A percentile compares a stretch with the other conserved stretches of the same genome.
phyloP scores from a whole-genome alignment of 2,329 filamentous ascomycete species.

The Fusarium sp. region DNA sequence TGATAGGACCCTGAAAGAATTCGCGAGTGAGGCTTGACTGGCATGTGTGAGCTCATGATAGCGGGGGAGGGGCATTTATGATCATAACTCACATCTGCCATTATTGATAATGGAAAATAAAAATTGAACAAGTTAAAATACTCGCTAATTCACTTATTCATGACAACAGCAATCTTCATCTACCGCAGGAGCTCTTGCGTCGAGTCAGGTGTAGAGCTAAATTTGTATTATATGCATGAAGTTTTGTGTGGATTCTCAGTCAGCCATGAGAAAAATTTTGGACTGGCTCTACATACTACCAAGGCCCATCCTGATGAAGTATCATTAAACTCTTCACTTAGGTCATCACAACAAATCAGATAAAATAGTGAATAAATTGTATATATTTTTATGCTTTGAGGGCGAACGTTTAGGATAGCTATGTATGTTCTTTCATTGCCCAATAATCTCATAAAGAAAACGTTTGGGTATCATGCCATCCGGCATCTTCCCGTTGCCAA shows the following conservation, averaged over 20 bases:
- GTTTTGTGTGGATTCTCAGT: constrained; percentile 39
- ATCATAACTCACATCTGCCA: constrained; percentile 27
- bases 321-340: neutral
- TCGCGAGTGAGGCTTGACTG: constrained; percentile 43
- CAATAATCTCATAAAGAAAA: constrained; percentile 10
- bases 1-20: constrained; percentile 64
- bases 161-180: neutral
- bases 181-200: neutral
- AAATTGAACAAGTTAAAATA: neutral
- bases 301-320: constrained; percentile 17
- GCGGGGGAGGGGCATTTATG: constrained; percentile 41
- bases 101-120: constrained; percentile 1
- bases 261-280: constrained; percentile 38
- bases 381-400: constrained; percentile 18
- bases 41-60: constrained; percentile 28
- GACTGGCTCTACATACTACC: constrained; percentile 13
- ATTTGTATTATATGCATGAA: constrained; percentile 8
- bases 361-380: neutral
- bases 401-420: constrained; percentile 13
- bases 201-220: neutral
- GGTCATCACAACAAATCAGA: neutral
- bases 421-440: constrained; percentile 14
- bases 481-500: constrained; percentile 29
- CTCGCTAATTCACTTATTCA: neutral
- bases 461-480: constrained; percentile 38